These are phyloP conservation scores for Scytalidium lignicola DNA, from an alignment of 2,329 filamentous ascomycete species.

Conservation along the genomic window DNA sequence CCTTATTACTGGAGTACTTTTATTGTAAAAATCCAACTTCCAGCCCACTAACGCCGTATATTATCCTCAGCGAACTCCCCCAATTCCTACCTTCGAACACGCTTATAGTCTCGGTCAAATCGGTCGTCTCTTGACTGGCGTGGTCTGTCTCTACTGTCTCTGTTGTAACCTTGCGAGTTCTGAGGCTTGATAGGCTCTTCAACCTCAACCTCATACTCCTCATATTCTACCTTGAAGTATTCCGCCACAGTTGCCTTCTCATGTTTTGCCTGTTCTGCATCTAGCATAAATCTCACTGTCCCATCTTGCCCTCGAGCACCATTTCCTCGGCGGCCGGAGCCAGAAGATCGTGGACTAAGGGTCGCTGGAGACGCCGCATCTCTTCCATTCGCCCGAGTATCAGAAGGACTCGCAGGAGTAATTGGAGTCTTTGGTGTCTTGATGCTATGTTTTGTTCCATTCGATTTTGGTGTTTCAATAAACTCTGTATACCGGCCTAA, in stretches of 20 bases:
- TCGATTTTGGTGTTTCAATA: slow-evolving; percentile 36
- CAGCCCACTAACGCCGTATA: background rate
- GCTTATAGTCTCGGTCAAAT: background rate
- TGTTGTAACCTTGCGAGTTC: background rate
- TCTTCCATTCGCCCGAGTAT: slow-evolving; percentile 24
- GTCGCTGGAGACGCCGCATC: slow-evolving; percentile 23
- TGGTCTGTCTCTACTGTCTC: background rate
- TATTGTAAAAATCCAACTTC: background rate
- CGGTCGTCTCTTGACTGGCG: slow-evolving; percentile 12
- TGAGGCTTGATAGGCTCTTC: slow-evolving; percentile 46
- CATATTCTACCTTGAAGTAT: slow-evolving; percentile 69
- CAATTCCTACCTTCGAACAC: background rate
- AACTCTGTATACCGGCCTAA: slow-evolving; percentile 60
- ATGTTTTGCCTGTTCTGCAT: slow-evolving; percentile 65
- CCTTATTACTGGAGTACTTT: background rate
- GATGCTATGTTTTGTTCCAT: slow-evolving; percentile 28
- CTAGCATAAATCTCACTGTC: slow-evolving; percentile 85
- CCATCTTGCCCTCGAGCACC: slow-evolving; percentile 49
- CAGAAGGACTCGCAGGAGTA: slow-evolving; percentile 27
- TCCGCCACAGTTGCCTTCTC: slow-evolving; percentile 65
- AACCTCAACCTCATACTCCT: slow-evolving; percentile 72
- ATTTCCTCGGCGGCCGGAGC: slow-evolving; percentile 19
- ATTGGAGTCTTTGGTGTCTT: slow-evolving; percentile 29
- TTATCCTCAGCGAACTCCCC: background rate
- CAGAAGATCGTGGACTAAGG: slow-evolving; percentile 24